A percentile compares a stretch with the other conserved stretches of the same genome.
Evolutionary conservation across 495 filamentous ascomycete species (phyloP).

Genomic region (Opeltia flavorubescens): DNA sequence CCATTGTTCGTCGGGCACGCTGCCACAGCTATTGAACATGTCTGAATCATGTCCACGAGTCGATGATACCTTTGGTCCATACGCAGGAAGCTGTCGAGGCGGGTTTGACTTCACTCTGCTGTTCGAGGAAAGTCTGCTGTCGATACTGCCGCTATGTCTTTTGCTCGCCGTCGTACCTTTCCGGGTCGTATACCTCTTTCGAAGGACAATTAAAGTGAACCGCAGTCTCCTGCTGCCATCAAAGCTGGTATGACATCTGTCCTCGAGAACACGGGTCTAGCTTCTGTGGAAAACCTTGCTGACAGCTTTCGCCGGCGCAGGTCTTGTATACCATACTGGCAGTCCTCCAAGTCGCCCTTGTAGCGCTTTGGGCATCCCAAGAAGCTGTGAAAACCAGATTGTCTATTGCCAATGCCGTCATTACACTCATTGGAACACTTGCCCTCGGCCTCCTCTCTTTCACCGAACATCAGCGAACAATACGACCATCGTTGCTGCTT

Average conservation of each 20-base stretch:
- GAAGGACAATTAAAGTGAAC: conserved; percentile 32
- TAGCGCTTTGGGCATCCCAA: conserved; percentile 33
- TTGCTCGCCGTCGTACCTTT: conserved; percentile 29
- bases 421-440: conserved; percentile 28
- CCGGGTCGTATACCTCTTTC: conserved; percentile 31
- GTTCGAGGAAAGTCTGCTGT: conserved; percentile 43
- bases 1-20: too few species aligned
- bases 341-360: conserved; percentile 30
- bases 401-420: conserved; percentile 32
- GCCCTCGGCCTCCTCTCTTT: conserved; percentile 35
- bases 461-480: conserved; percentile 40
- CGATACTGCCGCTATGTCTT: conserved; percentile 34
- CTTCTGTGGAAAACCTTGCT: neutral
- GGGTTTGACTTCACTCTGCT: conserved; percentile 48
- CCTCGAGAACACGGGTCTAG: neutral
- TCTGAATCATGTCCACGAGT: conserved; percentile 9
- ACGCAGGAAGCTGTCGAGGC: conserved; percentile 29
- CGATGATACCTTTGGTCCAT: conserved; percentile 31
- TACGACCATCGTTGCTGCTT: conserved; percentile 45
- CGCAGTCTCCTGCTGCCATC: conserved; percentile 21
- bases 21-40: too few species aligned
- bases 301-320: too few species aligned
- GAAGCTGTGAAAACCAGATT: conserved; percentile 22
- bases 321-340: conserved; percentile 26
- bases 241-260: conserved; percentile 37